A percentile compares a stretch with the other conserved stretches of the same genome.
These are phyloP conservation scores for Waltiozyma sp. DNA, from an alignment of 1,139 yeast species.

Conservation along the genomic window DNA sequence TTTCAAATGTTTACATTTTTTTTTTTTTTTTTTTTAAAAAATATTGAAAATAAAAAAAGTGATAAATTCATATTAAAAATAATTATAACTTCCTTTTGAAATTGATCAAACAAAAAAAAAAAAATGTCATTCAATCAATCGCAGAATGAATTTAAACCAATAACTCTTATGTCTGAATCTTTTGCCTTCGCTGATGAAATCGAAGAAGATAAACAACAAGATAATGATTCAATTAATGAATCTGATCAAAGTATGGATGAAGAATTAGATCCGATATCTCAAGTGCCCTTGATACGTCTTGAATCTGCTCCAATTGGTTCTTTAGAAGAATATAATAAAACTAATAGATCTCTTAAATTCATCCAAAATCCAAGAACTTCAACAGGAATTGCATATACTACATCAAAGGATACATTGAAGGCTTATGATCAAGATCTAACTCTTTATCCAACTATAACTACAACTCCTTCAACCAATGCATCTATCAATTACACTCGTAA, in stretches of 20 bases:
- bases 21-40: too few relatives aligned
- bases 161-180: neutral
- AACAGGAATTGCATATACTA: slow-evolving; percentile 30
- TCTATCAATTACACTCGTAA: slow-evolving; percentile 28
- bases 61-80: too few relatives aligned
- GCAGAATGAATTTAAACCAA: neutral
- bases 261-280: slow-evolving; percentile 27
- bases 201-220: neutral
- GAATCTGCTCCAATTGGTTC: slow-evolving; percentile 25
- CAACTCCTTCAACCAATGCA: slow-evolving; percentile 25
- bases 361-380: slow-evolving; percentile 28
- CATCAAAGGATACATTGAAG: slow-evolving; percentile 20
- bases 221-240: neutral
- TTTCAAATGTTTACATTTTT: too few relatives aligned
- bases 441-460: slow-evolving; percentile 30
- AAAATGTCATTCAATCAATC: neutral
- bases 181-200: neutral
- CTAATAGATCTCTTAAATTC: slow-evolving; percentile 31
- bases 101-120: neutral
- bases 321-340: slow-evolving; percentile 6
- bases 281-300: slow-evolving; percentile 26
- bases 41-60: too few relatives aligned
- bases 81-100: too few relatives aligned
- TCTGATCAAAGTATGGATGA: slow-evolving; percentile 8
- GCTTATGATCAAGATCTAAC: slow-evolving; percentile 21